phyloP scores from a whole-genome alignment of 768 basidiomycete genomes.

The Thelephora aurantiotincta region DNA sequence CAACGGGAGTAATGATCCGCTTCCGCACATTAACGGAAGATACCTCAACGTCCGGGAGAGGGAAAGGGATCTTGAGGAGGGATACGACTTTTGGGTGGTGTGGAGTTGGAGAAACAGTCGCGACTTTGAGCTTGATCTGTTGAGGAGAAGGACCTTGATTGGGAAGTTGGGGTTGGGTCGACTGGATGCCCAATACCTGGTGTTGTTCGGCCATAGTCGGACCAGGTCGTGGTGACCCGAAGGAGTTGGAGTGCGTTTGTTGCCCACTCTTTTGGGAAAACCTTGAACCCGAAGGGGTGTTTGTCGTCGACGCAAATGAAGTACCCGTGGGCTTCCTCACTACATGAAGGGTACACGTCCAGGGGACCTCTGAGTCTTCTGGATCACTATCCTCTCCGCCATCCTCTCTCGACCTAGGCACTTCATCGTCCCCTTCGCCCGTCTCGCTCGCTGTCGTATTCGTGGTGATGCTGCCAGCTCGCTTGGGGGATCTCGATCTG shows the following conservation, averaged over 20 bases:
- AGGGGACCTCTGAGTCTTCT: constrained; percentile 93
- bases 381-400: constrained; percentile 80
- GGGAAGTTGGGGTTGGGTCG: constrained; percentile 1
- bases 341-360: constrained; percentile 70
- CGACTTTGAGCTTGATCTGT: constrained; percentile 45
- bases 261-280: too few relatives aligned
- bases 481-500: constrained; percentile 12
- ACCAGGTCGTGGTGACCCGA: not conserved
- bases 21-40: constrained; percentile 40
- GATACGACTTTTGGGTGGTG: constrained; percentile 94
- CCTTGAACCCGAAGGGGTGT: too few relatives aligned
- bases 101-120: constrained; percentile 79
- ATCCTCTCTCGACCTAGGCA: constrained; percentile 18
- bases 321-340: constrained; percentile 28
- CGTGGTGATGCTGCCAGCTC: constrained; percentile 1
- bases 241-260: too few relatives aligned
- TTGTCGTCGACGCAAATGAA: constrained; percentile 4
- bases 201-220: constrained; percentile 4
- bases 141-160: not conserved
- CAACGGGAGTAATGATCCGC: constrained; percentile 26
- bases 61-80: constrained; percentile 83
- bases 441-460: constrained; percentile 5
- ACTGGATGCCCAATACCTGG: not conserved
- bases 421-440: constrained; percentile 8
- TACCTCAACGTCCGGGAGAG: constrained; percentile 71